Evolutionary conservation across 352 stramenopile genomes (phyloP), one percentile per base, ranked within the genome.

Genomic region (Globisporangium irregulare): DNA sequence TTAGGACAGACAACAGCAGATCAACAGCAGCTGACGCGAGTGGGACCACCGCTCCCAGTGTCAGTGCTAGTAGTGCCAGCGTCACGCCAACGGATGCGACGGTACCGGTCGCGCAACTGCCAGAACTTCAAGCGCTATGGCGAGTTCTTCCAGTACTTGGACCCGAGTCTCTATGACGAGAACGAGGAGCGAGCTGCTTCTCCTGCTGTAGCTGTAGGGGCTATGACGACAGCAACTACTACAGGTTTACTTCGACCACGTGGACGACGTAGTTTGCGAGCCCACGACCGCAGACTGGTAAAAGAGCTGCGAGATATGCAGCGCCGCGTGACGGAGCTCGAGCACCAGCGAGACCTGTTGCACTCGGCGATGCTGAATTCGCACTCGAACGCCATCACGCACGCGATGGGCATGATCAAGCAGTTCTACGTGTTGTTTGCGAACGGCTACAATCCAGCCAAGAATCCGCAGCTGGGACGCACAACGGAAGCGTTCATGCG

Each of bases 341-440:
- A 80, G n/a, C 67, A 54, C 15, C 71, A 72, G 46, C 80, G 77
- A 27, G 56, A 73, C 34, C 62, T 87, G 12, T n/a, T 84, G 24
- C 67, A 79, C 58, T 77, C 78, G 14, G 64, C 62, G 3, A 61
- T 73, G 59, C 22, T 89, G 14, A 78, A 79, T 29, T 53, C 72
- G 3, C 69, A 67, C 14, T 55, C 43, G 20, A 80, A 83, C 41
- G 81, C 71, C 0, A 68, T 76, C 27, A 64, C 62, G 3, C 48
- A 83, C 50, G 79, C 79, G 14, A 70, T 81, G 14, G 68, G 73
- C 24, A 74, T 73, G 43, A 73, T 70, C 4, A 68, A 74, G 58
- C 41, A 66, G 22, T 90, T 88, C 51, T 88, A 86, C 73, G 55
- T 70, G 41, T 61, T 79, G 18, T 88, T 90, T 43, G 67, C 67